Base-by-base conservation (phyloP, 208 protist species). In the Paratrypanosoma confusum region DNA sequence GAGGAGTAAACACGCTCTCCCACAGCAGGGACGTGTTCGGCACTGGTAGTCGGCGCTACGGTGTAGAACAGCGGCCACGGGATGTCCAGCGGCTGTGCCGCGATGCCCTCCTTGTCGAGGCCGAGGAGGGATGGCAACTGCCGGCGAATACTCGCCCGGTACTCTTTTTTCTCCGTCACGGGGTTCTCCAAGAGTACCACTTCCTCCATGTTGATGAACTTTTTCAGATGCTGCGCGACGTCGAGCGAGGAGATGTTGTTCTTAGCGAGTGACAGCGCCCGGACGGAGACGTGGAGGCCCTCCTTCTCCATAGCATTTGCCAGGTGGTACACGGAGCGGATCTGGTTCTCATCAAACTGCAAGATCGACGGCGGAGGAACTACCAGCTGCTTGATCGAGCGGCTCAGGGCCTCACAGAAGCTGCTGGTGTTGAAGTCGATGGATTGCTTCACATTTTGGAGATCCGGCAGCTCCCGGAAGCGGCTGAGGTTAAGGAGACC, bases 391-490 rank as follows among this genome's bases (percentile, higher is more conserved):
- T 68, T 65, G 14, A 93, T 73, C 36, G 58, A 79, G 10, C 55
- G 51, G 52, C 74, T 84, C n/a, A 93, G 44, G 11, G 80, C 83
- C 1, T 63, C 37, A 48, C 80, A 93, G 39, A 93, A 93, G 21
- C 47, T 64, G 26, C 65, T 63, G 2, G 72, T 87, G 51, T 89
- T 87, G 42, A 89, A 89, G 60, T 93, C 76, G 36, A 93, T 81
- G 48, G 71, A 79, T 0, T 46, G 48, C 8, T 54, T 40, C 3
- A 89, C 73, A 27, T 64, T 39, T 23, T 49, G 39, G 5, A 93
- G 48, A 45, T 93, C 83, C 3, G 56, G 57, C 24, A 68, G 60
- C 8, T 50, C 17, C 0, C 48, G 34, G 22, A 93, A 51, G n/a
- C 57, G 37, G 3, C 61, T 72, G 22, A 93, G 56, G 47, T 87